Evolutionary conservation across 441 rosid genomes (phyloP).

Genomic region (Euphorbia celastroides): DNA sequence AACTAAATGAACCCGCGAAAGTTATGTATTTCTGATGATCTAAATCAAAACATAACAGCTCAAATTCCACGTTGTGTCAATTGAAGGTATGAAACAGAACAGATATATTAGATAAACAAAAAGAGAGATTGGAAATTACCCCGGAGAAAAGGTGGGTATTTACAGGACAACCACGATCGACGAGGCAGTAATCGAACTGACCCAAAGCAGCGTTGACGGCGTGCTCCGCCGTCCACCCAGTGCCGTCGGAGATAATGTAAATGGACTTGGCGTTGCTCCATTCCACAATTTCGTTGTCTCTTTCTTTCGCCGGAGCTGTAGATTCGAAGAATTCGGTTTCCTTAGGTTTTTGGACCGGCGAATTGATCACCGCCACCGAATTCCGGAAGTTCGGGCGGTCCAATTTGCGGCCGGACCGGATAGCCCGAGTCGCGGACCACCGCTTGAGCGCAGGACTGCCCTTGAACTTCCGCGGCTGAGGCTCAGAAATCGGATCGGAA

Average conservation of each 20-base stretch:
- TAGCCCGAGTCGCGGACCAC: conserved; percentile 77
- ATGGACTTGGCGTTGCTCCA: conserved; percentile 43
- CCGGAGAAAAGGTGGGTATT: conserved; percentile 88
- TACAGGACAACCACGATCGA: conserved; percentile 81
- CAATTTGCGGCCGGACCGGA: conserved; percentile 59
- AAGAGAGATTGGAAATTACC: conserved; percentile 44
- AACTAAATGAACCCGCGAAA: too few species aligned
- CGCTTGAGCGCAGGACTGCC: conserved; percentile 68
- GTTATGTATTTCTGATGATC: too few species aligned
- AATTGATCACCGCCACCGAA: conserved; percentile 18
- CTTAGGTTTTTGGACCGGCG: conserved; percentile 16
- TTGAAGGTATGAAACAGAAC: too few species aligned
- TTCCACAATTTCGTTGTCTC: conserved; percentile 27
- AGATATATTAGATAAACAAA: too few species aligned
- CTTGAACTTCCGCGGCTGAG: conserved; percentile 44
- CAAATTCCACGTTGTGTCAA: too few species aligned
- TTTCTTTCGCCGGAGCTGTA: conserved; percentile 12
- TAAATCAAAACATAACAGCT: too few species aligned
- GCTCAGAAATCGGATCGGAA: conserved; percentile 31
- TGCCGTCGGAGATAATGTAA: conserved; percentile 86
- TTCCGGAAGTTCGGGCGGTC: conserved; percentile 39
- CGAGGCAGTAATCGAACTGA: conserved; percentile 81
- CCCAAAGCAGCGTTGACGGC: conserved; percentile 84
- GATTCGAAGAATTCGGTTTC: conserved; percentile 15
- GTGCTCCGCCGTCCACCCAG: conserved; percentile 95